A percentile compares a stretch with the other conserved stretches of the same genome.
Evolutionary conservation across 1,139 yeast genomes (phyloP).

Genomic region (Protomyces arabidopsidicola): DNA sequence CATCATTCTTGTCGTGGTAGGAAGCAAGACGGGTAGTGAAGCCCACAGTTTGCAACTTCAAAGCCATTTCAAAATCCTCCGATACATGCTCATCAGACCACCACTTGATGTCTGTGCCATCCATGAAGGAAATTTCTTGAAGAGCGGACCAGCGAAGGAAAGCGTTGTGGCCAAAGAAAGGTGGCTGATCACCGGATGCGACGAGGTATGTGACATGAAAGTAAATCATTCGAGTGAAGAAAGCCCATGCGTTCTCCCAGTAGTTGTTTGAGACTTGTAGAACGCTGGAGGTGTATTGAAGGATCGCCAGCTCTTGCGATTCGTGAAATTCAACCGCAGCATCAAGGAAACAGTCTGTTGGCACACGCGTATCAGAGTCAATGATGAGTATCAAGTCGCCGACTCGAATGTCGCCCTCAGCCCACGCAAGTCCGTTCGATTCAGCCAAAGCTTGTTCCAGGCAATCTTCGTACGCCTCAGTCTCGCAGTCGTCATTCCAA

Average conservation of each 20-base stretch:
- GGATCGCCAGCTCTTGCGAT: not conserved
- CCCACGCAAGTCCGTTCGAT: conserved; percentile 21
- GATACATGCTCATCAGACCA: conserved; percentile 31
- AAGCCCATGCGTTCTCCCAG: conserved; percentile 12
- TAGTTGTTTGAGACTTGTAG: conserved; percentile 5
- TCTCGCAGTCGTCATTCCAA: conserved; percentile 22
- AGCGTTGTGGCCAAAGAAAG: conserved; percentile 31
- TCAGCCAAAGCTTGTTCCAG: conserved; percentile 1
- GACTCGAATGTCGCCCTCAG: conserved; percentile 30
- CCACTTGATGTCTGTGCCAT: conserved; percentile 29
- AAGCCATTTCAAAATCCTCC: conserved; percentile 31
- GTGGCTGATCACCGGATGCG: conserved; percentile 31
- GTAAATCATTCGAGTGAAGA: conserved; percentile 31
- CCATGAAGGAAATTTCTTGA: conserved; percentile 25
- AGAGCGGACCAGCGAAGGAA: conserved; percentile 31
- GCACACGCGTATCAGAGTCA: conserved; percentile 31
- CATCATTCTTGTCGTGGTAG: conserved; percentile 26
- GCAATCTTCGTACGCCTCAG: not conserved
- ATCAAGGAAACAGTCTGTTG: conserved; percentile 31
- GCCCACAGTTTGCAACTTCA: conserved; percentile 29
- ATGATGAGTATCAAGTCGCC: conserved; percentile 31
- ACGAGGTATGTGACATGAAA: conserved; percentile 29
- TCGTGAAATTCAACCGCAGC: conserved; percentile 30
- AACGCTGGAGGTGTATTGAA: conserved; percentile 17
- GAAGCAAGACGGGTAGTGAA: conserved; percentile 26